These are phyloP conservation scores for Ophiostoma piceae DNA, from an alignment of 2,329 filamentous ascomycete genomes.

Conservation along the genomic window DNA sequence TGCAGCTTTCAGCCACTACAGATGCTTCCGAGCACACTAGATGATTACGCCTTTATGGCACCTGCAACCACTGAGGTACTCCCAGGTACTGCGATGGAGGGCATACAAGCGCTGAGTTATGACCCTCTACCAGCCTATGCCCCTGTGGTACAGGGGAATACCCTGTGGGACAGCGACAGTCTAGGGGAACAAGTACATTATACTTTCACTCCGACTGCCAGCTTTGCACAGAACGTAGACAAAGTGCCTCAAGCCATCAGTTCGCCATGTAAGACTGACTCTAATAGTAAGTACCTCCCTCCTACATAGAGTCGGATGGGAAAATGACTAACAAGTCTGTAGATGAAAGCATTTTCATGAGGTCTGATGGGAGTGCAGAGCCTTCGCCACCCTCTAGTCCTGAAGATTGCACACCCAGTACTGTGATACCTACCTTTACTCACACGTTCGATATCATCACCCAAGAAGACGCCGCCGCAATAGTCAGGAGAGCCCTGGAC, in stretches of 20 bases:
- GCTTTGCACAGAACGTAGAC: no score
- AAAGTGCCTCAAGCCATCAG: no score
- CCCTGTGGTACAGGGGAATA: no score
- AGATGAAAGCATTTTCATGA: not conserved
- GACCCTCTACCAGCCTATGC: no score
- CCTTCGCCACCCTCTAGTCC: not conserved
- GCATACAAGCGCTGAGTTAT: no score
- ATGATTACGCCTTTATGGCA: not conserved
- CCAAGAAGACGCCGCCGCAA: not conserved
- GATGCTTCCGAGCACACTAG: not conserved
- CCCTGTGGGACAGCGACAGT: no score
- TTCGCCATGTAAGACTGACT: not conserved
- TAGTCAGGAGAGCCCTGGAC: not conserved
- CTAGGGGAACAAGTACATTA: no score
- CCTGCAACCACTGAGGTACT: not conserved
- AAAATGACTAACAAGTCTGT: not conserved
- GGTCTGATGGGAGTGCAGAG: not conserved
- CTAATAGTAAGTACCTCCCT: not conserved
- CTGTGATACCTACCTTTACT: not conserved
- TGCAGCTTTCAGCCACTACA: not conserved
- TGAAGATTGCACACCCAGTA: not conserved
- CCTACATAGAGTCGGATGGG: not conserved
- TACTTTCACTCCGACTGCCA: no score
- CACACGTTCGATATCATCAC: not conserved
- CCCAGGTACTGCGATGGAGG: no score